phyloP scores from a whole-genome alignment of 305 asterid genomes.

The Nicotiana rustica region DNA sequence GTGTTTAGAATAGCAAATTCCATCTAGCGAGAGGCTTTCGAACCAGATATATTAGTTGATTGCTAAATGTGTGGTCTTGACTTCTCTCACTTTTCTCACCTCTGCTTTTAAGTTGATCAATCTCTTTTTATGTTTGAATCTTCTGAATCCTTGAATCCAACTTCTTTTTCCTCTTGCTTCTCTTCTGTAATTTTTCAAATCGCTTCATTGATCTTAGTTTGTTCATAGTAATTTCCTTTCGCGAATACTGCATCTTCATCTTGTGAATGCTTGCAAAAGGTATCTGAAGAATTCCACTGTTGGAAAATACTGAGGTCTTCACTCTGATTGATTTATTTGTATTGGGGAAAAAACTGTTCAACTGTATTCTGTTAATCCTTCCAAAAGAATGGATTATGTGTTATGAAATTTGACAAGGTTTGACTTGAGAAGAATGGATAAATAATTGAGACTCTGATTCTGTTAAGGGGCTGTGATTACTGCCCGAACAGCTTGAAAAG shows the following conservation, averaged over 20 bases:
- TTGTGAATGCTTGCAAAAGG: conserved; percentile 19
- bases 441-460: neutral
- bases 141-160: neutral
- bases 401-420: neutral
- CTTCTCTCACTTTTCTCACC: neutral
- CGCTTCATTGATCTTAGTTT: neutral
- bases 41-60: conserved; percentile 13
- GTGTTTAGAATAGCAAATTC: neutral
- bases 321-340: conserved; percentile 10
- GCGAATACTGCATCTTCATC: neutral
- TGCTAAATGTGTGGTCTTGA: conserved; percentile 11
- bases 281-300: neutral
- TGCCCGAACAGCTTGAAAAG: neutral
- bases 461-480: conserved; percentile 6
- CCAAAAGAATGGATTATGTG: neutral
- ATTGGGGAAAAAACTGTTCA: neutral
- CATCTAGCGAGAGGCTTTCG: neutral
- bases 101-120: conserved; percentile 4
- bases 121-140: neutral
- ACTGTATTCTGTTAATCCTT: neutral
- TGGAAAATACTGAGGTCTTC: neutral
- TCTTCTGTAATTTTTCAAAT: neutral
- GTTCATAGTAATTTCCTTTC: conserved; percentile 5
- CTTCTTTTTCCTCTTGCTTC: neutral
- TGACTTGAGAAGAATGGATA: neutral